These are phyloP conservation scores for Neoarthrinium moseri DNA, from an alignment of 2,329 filamentous ascomycete species.

Conservation along the genomic window DNA sequence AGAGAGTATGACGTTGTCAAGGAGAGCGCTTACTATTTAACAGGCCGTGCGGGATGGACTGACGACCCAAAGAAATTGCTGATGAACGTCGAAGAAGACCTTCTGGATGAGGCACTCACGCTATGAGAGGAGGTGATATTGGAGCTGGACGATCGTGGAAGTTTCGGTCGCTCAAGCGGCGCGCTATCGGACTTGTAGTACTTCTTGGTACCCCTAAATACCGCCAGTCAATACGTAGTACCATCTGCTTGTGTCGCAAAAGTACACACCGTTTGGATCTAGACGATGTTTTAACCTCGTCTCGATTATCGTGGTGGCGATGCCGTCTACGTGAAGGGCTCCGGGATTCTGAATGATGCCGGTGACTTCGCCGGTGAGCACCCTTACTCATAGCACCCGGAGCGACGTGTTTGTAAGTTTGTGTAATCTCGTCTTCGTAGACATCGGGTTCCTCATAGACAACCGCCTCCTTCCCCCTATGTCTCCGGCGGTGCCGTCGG, in stretches of 20 bases:
- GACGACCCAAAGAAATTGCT: slow-evolving; percentile 29
- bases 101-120: slow-evolving; percentile 33
- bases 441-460: slow-evolving; percentile 15
- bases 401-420: slow-evolving; percentile 14
- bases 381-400: slow-evolving; percentile 16
- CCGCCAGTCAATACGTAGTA: slow-evolving; percentile 16
- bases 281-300: slow-evolving; percentile 22
- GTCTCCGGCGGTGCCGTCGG: slow-evolving; percentile 2
- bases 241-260: slow-evolving; percentile 16
- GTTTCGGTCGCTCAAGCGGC: slow-evolving; percentile 28
- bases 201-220: slow-evolving; percentile 17
- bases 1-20: slow-evolving; percentile 20
- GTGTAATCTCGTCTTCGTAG: slow-evolving; percentile 13
- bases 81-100: slow-evolving; percentile 31
- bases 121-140: slow-evolving; percentile 34
- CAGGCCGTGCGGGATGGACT: slow-evolving; percentile 15
- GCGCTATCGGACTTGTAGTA: slow-evolving; percentile 30
- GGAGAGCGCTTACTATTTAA: no score
- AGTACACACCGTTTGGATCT: slow-evolving; percentile 29
- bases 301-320: slow-evolving; percentile 17
- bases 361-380: slow-evolving; percentile 18
- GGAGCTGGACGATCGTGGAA: slow-evolving; percentile 30
- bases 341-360: slow-evolving; percentile 23
- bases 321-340: slow-evolving; percentile 21
- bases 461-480: slow-evolving; percentile 8